Evolutionary conservation across 495 filamentous ascomycete genomes (phyloP).

Genomic region (Lophiostoma macrostomum): DNA sequence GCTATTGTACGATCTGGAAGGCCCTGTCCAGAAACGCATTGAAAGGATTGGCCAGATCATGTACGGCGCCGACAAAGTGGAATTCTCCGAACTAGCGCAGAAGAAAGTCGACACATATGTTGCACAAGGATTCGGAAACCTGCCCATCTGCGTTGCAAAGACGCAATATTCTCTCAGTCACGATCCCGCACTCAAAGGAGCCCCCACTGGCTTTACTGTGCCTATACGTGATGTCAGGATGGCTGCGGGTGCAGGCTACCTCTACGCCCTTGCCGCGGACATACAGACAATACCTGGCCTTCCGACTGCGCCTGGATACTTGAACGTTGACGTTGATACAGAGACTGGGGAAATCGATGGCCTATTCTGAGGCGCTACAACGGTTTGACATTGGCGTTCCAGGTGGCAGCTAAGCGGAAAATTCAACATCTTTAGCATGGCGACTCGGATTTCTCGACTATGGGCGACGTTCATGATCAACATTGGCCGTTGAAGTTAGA

Average conservation of each 20-base stretch:
- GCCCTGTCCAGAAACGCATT: conserved; percentile 82
- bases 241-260: conserved; percentile 88
- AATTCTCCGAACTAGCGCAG: conserved; percentile 90
- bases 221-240: conserved; percentile 92
- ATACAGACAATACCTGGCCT: conserved; percentile 97
- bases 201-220: conserved; percentile 93
- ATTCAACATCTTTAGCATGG: conserved; percentile 26
- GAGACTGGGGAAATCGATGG: conserved; percentile 96
- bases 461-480: conserved; percentile 2
- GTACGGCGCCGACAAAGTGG: conserved; percentile 89
- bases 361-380: conserved; percentile 62
- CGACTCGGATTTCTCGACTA: neutral
- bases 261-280: conserved; percentile 94
- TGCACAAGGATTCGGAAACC: conserved; percentile 82
- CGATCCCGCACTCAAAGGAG: conserved; percentile 89
- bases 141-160: conserved; percentile 96
- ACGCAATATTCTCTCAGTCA: conserved; percentile 97
- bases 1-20: conserved; percentile 78
- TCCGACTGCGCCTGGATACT: conserved; percentile 90
- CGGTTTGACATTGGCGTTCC: neutral
- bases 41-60: conserved; percentile 86
- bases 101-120: conserved; percentile 95
- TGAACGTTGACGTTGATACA: conserved; percentile 91
- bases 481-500: neutral
- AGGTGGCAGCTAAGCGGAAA: neutral